Evolutionary conservation across 2,329 filamentous ascomycete species (phyloP).

Genomic region (Grosmannia huntii): DNA sequence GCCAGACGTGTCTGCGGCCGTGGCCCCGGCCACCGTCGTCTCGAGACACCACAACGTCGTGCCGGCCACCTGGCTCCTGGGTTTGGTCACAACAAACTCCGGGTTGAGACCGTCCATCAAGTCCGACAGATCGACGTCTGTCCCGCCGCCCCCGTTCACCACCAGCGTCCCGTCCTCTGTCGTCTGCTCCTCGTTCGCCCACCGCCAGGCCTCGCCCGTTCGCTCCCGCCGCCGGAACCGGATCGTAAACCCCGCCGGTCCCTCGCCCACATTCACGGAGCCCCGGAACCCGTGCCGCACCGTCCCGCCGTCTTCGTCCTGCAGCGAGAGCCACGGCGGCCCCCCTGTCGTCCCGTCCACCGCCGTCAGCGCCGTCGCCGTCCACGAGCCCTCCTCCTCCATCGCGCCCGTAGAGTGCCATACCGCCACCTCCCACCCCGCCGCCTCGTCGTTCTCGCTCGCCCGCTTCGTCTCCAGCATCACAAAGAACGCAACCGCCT

Average conservation of each 20-base stretch:
- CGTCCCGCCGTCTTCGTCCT: slow-evolving; percentile 22
- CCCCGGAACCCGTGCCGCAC: slow-evolving; percentile 41
- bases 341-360: slow-evolving; percentile 6
- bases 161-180: slow-evolving; percentile 51
- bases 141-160: slow-evolving; percentile 26
- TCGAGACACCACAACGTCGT: slow-evolving; percentile 61
- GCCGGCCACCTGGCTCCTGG: slow-evolving; percentile 52
- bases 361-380: slow-evolving; percentile 33
- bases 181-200: slow-evolving; percentile 53
- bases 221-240: slow-evolving; percentile 46
- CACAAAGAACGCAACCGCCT: slow-evolving; percentile 47
- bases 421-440: slow-evolving; percentile 56
- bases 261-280: slow-evolving; percentile 29
- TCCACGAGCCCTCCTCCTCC: slow-evolving; percentile 21
- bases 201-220: slow-evolving; percentile 69
- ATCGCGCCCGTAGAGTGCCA: slow-evolving; percentile 47
- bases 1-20: slow-evolving; percentile 31
- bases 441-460: slow-evolving; percentile 12
- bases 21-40: slow-evolving; percentile 41
- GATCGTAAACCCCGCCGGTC: slow-evolving; percentile 51
- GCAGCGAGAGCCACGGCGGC: slow-evolving; percentile 25
- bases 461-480: slow-evolving; percentile 55
- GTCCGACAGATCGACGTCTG: slow-evolving; percentile 15
- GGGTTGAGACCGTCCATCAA: slow-evolving; percentile 46
- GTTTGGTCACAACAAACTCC: slow-evolving; percentile 38